Conservation (phyloP, 768 basidiomycete genomes). For the Clitopilus hobsonii region DNA sequence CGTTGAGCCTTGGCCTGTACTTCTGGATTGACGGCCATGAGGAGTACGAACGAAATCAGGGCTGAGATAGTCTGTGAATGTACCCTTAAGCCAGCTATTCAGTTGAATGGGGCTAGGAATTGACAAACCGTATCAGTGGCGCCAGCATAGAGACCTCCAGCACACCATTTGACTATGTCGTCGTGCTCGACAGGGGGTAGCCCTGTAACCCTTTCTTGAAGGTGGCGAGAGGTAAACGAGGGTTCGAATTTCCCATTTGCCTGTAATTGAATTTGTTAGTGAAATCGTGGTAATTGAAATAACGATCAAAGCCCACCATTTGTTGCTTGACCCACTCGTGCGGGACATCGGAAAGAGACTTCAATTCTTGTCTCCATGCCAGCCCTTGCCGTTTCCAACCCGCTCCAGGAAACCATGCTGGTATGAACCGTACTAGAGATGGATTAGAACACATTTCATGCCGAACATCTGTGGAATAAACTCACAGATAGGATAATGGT, state of each 20-base stretch:
- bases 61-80: constrained; percentile 40
- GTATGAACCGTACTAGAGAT: constrained; percentile 40
- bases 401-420: constrained; percentile 44
- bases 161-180: constrained; percentile 44
- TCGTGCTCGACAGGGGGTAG: constrained; percentile 29
- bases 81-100: not conserved
- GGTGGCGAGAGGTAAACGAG: constrained; percentile 40
- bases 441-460: not conserved
- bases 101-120: not conserved
- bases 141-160: constrained; percentile 46
- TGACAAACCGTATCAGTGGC: constrained; percentile 37
- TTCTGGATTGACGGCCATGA: constrained; percentile 42
- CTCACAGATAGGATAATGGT: constrained; percentile 36
- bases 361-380: constrained; percentile 31
- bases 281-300: not conserved
- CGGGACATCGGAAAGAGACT: constrained; percentile 30
- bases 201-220: constrained; percentile 20
- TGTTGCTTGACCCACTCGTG: constrained; percentile 42
- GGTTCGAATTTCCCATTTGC: constrained; percentile 24
- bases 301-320: constrained; percentile 23
- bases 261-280: constrained; percentile 15
- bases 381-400: constrained; percentile 42
- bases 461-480: not conserved
- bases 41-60: constrained; percentile 39
- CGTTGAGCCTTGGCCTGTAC: constrained; percentile 33